Evolutionary conservation across 1,139 yeast genomes (phyloP).

Genomic region (Kluyveromyces sp.): DNA sequence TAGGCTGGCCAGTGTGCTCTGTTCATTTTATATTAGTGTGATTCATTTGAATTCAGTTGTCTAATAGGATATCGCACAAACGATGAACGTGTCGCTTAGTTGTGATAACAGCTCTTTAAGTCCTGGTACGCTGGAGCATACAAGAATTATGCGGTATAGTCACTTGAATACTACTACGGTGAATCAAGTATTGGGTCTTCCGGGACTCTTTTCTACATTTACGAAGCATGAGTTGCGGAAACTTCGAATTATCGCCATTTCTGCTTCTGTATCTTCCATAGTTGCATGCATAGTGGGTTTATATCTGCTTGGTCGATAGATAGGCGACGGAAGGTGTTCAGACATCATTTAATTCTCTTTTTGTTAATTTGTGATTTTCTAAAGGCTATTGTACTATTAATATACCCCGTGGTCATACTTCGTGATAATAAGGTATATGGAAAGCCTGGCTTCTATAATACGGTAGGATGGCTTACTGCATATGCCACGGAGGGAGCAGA

Average conservation of each 20-base stretch:
- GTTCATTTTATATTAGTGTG: too few species aligned
- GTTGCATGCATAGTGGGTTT: constrained; percentile 47
- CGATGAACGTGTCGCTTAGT: too few species aligned
- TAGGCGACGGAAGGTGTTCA: constrained; percentile 51
- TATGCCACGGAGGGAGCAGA: constrained; percentile 83
- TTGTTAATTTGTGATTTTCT: constrained; percentile 64
- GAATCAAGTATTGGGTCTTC: constrained; percentile 27
- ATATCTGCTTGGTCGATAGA: constrained; percentile 54
- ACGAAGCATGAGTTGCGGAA: constrained; percentile 13
- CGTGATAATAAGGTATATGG: constrained; percentile 43
- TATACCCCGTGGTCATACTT: constrained; percentile 54
- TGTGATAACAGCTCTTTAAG: too few species aligned
- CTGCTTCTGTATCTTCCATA: constrained; percentile 52
- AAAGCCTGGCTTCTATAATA: constrained; percentile 53
- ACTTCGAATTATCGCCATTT: constrained; percentile 47
- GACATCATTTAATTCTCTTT: constrained; percentile 66
- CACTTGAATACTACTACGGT: constrained; percentile 25
- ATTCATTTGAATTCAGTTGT: too few species aligned
- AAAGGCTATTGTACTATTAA: constrained; percentile 61
- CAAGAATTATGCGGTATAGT: not conserved
- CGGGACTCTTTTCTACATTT: constrained; percentile 29
- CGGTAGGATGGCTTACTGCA: constrained; percentile 80
- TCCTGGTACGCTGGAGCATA: too few species aligned
- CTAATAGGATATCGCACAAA: too few species aligned
- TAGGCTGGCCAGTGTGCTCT: too few species aligned